Evolutionary conservation across 2,329 filamentous ascomycete species (phyloP), one percentile per base, ranked within the genome.

Genomic region (Setomelanomma holmii): DNA sequence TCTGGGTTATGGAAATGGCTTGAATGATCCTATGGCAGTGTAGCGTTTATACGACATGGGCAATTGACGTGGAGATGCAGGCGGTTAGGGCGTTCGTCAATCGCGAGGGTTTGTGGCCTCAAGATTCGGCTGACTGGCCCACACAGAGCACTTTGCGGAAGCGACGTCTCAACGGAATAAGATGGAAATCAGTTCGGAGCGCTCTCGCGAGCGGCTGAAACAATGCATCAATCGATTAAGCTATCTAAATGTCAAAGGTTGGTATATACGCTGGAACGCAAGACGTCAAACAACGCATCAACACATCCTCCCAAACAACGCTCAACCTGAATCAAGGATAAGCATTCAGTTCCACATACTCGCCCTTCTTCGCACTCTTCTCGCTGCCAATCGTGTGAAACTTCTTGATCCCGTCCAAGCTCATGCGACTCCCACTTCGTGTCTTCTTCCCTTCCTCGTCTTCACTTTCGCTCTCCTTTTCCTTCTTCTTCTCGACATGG

Each of bases 401-500:
- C 45, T 49, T 56, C 30, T 51, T 46, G 6, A 56, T 51, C 24
- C 53, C 35, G 40, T 67, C 62, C 1, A 67, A 35, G 36, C 62
- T 66, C 12, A 63, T 49, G 2, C 56, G 16, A 34, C 45, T 36
- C 11, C 38, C 45, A 41, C 45, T 48, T 10, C 38, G 6, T 5
- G 19, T 53, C 20, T 54, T 56, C 39, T 53, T 64, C 23, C 66
- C 60, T 38, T 51, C 58, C 41, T 74, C 70, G 7, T 59, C 57
- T 36, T 76, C 74, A 55, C 74, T 79, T 51, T 77, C 70, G 48
- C 75, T 65, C 45, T 64, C 70, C 19, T 60, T 62, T 19, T 72
- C 63, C 51, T 68, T 69, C 60, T 79, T 78, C 68, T 81, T 82
- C 60, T 81, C 75, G 10, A 84, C 76, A 61, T 83, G 82, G 58